Evolutionary conservation across 1,139 yeast genomes (phyloP).

Genomic region (Saccharomyces hybrid): DNA sequence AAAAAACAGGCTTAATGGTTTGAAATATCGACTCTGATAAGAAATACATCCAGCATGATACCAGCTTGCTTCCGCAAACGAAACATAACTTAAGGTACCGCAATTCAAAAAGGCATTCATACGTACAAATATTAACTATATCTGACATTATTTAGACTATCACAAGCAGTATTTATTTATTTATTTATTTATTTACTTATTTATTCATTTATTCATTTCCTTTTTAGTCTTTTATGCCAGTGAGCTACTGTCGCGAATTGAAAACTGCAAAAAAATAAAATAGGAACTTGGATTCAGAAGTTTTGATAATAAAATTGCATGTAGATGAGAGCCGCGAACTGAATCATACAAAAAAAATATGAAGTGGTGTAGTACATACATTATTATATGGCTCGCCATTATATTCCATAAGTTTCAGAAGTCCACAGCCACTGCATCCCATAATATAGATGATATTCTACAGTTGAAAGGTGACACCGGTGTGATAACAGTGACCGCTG

Average conservation of each 20-base stretch:
- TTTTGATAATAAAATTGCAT: background rate
- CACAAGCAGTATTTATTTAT: background rate
- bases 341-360: background rate
- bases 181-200: background rate
- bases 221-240: background rate
- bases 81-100: background rate
- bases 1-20: constrained; percentile 75
- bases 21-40: constrained; percentile 36
- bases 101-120: background rate
- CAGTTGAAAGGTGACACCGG: constrained; percentile 18
- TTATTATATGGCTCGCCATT: background rate
- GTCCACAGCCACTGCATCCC: background rate
- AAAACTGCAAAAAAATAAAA: background rate
- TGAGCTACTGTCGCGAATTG: background rate
- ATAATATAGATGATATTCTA: constrained; percentile 6
- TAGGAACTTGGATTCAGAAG: background rate
- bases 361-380: background rate
- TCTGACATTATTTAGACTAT: background rate
- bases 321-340: background rate
- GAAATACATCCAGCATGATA: background rate
- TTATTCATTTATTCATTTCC: background rate
- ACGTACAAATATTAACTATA: background rate
- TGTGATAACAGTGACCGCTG: constrained; percentile 28
- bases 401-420: background rate
- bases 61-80: background rate